Base-by-base conservation (phyloP, 2,329 filamentous ascomycete species). In the Stemphylium lycopersici region DNA sequence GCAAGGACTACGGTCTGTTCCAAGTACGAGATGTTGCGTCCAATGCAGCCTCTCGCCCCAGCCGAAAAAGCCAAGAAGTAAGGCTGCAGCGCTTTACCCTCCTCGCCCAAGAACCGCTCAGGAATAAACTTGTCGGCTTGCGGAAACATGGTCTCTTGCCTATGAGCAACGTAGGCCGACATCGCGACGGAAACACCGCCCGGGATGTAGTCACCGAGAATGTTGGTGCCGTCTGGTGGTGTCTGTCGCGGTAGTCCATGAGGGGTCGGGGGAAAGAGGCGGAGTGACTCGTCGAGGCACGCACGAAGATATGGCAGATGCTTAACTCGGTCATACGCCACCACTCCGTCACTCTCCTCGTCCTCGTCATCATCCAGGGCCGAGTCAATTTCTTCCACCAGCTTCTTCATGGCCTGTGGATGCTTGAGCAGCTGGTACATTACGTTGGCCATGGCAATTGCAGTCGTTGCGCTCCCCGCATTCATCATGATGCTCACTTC, bases 351-450 rank as follows among this genome's bases (percentile, higher is more conserved):
- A 6, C 6, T 7, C 22, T 24, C 5, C 6, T 24, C 22, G 22
- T 24, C 22, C 22, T 24, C 22, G 6, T 24, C 6, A 24, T 24
- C 22, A 6, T 24, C 22, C 22, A 24, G 6, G 6, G 22, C 22
- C 22, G 22, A 24, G 22, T 24, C 22, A 7, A 24, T 24, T 6
- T 24, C 22, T 24, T 24, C 22, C 6, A 24, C 22, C 22, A 24
- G 22, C 22, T 24, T 24, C 22, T 24, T 24, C 22, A 24, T 24
- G 20, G 53, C 63, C 2, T 59, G 36, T 0, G 82, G 81, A 59
- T 84, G 77, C 52, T 77, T 77, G 40, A 85, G 69, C 2, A 87
- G 75, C 58, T 80, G 77, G 63, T 80, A 82, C 66, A 85, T 75
- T 34, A 80, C 79, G 56, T 84, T 83, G 11, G 77, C 76, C 65